phyloP scores from a whole-genome alignment of 2,329 filamentous ascomycete genomes.

The Dothistroma pini region DNA sequence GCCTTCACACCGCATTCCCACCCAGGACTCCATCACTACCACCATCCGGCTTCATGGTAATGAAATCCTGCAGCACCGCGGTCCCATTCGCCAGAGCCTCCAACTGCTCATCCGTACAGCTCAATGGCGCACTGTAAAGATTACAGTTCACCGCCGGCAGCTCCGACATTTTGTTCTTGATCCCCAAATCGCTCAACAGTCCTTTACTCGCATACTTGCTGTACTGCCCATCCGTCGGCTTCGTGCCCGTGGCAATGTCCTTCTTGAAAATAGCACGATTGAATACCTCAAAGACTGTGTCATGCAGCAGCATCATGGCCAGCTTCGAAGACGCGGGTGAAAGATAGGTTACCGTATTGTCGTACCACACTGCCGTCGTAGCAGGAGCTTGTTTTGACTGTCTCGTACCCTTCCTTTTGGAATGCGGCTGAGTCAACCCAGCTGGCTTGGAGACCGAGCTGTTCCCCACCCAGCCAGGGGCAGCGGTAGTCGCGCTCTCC shows the following conservation, averaged over 20 bases:
- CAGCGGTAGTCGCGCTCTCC: slow-evolving; percentile 32
- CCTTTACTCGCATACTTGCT: slow-evolving; percentile 40
- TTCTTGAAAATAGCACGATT: slow-evolving; percentile 48
- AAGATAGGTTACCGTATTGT: slow-evolving; percentile 36
- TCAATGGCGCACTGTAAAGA: slow-evolving; percentile 36
- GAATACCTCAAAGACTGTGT: slow-evolving; percentile 54
- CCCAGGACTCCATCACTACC: not conserved
- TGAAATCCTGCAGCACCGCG: slow-evolving; percentile 46
- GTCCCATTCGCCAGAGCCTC: slow-evolving; percentile 43
- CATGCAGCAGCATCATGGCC: slow-evolving; percentile 38
- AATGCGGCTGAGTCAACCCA: slow-evolving; percentile 25
- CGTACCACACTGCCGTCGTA: slow-evolving; percentile 32
- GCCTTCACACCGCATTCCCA: not conserved
- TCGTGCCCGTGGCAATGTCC: slow-evolving; percentile 54
- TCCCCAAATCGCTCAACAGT: slow-evolving; percentile 39
- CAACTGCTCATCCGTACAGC: slow-evolving; percentile 46
- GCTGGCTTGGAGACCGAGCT: slow-evolving; percentile 28
- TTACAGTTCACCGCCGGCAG: slow-evolving; percentile 43
- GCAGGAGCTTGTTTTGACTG: slow-evolving; percentile 27
- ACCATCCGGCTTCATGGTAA: slow-evolving; percentile 32
- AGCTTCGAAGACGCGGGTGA: slow-evolving; percentile 35
- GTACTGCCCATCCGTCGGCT: slow-evolving; percentile 39
- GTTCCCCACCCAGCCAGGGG: slow-evolving; percentile 31
- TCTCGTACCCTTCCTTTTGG: slow-evolving; percentile 31
- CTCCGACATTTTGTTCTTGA: slow-evolving; percentile 45